These are phyloP conservation scores for Penicillium atrosanguineum DNA, from an alignment of 495 filamentous ascomycete genomes.

Conservation along the genomic window DNA sequence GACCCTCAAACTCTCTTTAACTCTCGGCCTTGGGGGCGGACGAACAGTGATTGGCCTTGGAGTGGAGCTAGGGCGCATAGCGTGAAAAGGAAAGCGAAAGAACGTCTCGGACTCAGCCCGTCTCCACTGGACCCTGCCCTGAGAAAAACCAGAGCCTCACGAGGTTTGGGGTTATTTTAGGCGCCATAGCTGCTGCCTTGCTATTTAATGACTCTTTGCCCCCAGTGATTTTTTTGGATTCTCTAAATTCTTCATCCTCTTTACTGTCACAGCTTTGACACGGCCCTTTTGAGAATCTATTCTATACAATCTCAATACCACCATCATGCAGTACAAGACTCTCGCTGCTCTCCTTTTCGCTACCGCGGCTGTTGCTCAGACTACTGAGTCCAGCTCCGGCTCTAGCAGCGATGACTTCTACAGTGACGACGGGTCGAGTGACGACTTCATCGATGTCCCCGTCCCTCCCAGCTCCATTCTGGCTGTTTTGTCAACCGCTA, in stretches of 20 bases:
- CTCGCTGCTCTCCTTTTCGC: conserved; percentile 19
- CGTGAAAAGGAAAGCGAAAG: not conserved
- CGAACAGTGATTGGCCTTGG: conserved; percentile 1
- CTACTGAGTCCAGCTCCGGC: conserved; percentile 3
- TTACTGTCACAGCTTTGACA: not conserved
- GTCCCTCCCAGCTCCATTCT: conserved; percentile 8
- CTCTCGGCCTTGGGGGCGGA: conserved; percentile 3
- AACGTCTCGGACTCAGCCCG: not conserved
- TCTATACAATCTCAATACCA: not conserved
- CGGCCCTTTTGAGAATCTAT: not conserved
- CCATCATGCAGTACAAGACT: conserved; percentile 26
- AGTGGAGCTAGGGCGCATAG: not conserved
- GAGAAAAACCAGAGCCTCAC: conserved; percentile 6
- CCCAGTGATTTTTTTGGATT: not conserved
- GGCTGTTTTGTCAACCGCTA: conserved; percentile 14
- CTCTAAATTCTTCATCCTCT: not conserved
- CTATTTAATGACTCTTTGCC: conserved; percentile 2
- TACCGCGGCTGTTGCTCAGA: conserved; percentile 17
- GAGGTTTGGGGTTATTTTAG: not conserved
- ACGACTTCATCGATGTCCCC: not conserved
- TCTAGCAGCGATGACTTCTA: not conserved
- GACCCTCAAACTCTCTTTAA: not conserved
- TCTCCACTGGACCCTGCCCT: conserved; percentile 5
- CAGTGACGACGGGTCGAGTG: not conserved
- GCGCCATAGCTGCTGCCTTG: not conserved